phyloP scores from a whole-genome alignment of 1,284 basidiomycete genomes.

The Ganoderma resinaceum region DNA sequence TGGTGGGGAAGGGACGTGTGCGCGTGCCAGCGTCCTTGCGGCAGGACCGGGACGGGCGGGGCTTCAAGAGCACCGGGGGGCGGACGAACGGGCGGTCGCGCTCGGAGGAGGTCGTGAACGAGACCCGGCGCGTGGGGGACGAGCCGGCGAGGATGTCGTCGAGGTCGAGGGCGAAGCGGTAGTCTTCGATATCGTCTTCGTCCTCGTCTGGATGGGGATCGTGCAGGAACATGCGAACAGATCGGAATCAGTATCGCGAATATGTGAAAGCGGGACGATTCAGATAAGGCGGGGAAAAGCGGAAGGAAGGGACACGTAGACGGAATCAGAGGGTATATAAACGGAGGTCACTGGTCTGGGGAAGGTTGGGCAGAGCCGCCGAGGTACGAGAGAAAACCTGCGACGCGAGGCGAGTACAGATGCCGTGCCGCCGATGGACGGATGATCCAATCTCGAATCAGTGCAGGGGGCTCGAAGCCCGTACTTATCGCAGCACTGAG shows the following conservation, averaged over 20 bases:
- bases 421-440: conserved; percentile 5
- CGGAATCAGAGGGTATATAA: conserved; percentile 2
- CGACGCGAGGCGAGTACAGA: conserved; percentile 17
- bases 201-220: conserved; percentile 22
- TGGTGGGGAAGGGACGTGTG: not conserved
- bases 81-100: conserved; percentile 37
- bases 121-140: conserved; percentile 37
- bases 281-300: conserved; percentile 8
- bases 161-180: conserved; percentile 19
- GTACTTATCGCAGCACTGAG: not conserved
- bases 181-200: conserved; percentile 32
- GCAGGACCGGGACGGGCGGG: not conserved
- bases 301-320: conserved; percentile 10
- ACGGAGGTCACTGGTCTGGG: not conserved
- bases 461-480: not conserved
- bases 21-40: not conserved
- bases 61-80: conserved; percentile 13
- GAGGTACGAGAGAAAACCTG: not conserved
- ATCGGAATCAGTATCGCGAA: conserved; percentile 17
- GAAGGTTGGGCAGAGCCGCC: not conserved
- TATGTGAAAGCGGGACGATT: conserved; percentile 10
- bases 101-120: conserved; percentile 42
- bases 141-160: conserved; percentile 25
- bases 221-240: conserved; percentile 19
- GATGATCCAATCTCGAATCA: conserved; percentile 3